Evolutionary conservation across 768 basidiomycete species (phyloP), one percentile per base, ranked within the genome.

Genomic region (Asterophora lycoperdoides): DNA sequence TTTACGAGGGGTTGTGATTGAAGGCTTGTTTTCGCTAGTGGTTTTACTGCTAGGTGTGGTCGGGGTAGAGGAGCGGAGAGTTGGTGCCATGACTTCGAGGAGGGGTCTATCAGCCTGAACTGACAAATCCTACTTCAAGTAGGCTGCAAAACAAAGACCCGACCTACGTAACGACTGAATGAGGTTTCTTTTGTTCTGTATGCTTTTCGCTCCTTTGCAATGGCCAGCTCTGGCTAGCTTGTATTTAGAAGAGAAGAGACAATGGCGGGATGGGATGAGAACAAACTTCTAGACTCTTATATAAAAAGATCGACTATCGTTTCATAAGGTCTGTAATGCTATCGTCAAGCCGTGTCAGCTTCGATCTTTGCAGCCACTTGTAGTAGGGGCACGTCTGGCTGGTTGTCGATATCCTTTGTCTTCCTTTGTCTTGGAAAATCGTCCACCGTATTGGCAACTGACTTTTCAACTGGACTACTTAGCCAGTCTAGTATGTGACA

Each of bases 1-100:
- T 44, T 80, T 81, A 36, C 80, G 78, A 5, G 78, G 68, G 9
- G 76, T 67, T 14, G 66, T 64, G 32, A 60, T 60, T 7, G 56
- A 44, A 2, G 38, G 29, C 23, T 46, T 39, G 40, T 44, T 39
- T 9, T 10, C 20, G 4, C 26, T 36, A 29, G 44, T 28, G 14
- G 51, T 15, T 43, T 56, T 53, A 13, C 46, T 19, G 2, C 42
- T 45, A 19, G 58, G 60, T 8, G 60, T 60, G 17, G 49, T 56
- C 11, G 53, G 49, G 8, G 55, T 48, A 30, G 56, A 53, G 29
- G 56, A 59, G 36, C 54, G 62, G 44, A 59, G 56, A 8, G 44
- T 49, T 36, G 57, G 58, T 32, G 57, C 52, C 60, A 61, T 61
- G 11, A 28, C n/a, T 40, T 48, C 11, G 29, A 36, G 29, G 30